Conservation (phyloP, 106 monocot species). For the Platanthera guangdongensis region DNA sequence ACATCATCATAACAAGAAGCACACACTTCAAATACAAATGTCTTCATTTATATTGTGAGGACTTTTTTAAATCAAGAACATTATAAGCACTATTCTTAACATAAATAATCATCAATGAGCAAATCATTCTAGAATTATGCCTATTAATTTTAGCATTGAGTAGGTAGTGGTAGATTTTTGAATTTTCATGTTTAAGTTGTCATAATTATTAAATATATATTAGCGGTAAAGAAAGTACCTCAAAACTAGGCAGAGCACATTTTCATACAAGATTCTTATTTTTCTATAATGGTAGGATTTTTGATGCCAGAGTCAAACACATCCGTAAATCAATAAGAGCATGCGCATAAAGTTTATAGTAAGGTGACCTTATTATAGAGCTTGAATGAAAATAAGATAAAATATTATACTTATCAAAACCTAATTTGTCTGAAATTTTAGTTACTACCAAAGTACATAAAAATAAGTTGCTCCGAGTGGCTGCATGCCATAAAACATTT, state of each 20-base stretch:
- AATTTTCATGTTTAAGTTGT: not conserved
- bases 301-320: not conserved
- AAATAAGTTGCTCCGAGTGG: no score
- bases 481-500: no score
- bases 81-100: no score
- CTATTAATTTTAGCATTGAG: not conserved
- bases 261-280: not conserved
- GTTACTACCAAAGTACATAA: no score
- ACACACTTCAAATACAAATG: no score
- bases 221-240: not conserved
- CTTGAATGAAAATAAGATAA: not conserved
- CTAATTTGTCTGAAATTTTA: no score
- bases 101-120: not conserved
- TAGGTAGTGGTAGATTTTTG: not conserved
- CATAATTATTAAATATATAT: not conserved
- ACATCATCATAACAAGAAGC: no score
- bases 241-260: not conserved
- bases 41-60: no score
- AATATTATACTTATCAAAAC: not conserved
- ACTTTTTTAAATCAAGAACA: no score
- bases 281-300: not conserved
- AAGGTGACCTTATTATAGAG: not conserved
- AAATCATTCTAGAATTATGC: not conserved
- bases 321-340: not conserved
- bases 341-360: not conserved